phyloP scores from a whole-genome alignment of 495 filamentous ascomycete species.

The Penicillium coffeae region DNA sequence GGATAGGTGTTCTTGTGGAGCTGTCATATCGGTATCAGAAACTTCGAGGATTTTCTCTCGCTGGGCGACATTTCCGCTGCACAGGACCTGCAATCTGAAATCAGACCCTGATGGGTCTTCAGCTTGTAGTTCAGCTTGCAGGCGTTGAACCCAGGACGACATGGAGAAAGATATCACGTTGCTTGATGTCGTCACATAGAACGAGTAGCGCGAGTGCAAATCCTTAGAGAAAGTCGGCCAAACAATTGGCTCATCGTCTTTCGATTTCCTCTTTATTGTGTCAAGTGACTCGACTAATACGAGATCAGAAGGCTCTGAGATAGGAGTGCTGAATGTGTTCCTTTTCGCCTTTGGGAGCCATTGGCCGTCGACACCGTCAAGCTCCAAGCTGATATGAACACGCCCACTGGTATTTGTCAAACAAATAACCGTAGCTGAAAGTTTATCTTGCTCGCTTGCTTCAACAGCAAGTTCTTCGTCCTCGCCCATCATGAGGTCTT shows the following conservation, averaged over 20 bases:
- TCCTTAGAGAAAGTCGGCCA: constrained; percentile 77
- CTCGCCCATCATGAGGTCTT: constrained; percentile 51
- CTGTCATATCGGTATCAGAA: constrained; percentile 33
- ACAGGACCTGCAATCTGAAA: constrained; percentile 70
- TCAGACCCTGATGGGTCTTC: constrained; percentile 61
- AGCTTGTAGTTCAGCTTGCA: constrained; percentile 70
- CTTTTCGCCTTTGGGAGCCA: constrained; percentile 69
- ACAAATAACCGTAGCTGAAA: constrained; percentile 72
- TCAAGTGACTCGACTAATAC: constrained; percentile 56
- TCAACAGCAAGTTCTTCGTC: constrained; percentile 46
- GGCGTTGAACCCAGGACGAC: constrained; percentile 66
- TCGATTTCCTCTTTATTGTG: constrained; percentile 48
- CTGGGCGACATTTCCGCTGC: constrained; percentile 56
- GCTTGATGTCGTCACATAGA: constrained; percentile 70
- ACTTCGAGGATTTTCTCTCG: constrained; percentile 57
- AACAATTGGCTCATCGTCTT: constrained; percentile 35
- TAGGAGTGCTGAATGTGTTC: constrained; percentile 36
- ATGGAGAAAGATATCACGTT: constrained; percentile 71
- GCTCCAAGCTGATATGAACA: constrained; percentile 73
- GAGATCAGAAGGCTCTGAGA: constrained; percentile 41
- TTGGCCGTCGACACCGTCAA: constrained; percentile 75
- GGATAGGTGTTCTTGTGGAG: constrained; percentile 43
- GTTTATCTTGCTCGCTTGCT: constrained; percentile 55
- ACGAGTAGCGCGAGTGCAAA: constrained; percentile 66
- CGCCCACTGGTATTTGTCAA: constrained; percentile 68